Conservation (phyloP, 106 monocot species). For the Apostasia shenzhenica region DNA sequence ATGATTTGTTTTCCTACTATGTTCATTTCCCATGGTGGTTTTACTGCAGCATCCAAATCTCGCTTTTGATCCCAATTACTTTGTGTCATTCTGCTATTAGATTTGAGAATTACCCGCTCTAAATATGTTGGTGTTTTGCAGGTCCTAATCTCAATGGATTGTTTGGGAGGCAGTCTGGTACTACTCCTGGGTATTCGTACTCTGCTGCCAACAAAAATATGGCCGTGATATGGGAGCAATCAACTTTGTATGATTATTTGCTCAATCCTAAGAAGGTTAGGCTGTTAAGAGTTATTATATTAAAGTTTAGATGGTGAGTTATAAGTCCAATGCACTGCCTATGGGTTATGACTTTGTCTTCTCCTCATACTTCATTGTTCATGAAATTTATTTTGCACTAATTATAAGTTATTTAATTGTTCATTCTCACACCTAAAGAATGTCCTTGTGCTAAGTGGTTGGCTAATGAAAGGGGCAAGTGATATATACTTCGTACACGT, state of each 20-base stretch:
- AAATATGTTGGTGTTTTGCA: slow-evolving; percentile 1
- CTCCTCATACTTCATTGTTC: background rate
- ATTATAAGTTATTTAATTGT: background rate
- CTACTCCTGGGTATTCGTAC: slow-evolving; percentile 36
- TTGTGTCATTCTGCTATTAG: too few species aligned
- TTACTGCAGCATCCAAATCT: too few species aligned
- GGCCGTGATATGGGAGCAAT: slow-evolving; percentile 49
- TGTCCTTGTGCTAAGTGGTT: too few species aligned
- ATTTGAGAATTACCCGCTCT: too few species aligned
- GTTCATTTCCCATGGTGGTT: too few species aligned
- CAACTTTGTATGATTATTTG: slow-evolving; percentile 41
- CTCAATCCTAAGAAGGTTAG: slow-evolving; percentile 49
- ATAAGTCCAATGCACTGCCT: background rate
- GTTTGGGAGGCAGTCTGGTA: slow-evolving; percentile 38
- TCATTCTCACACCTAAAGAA: background rate
- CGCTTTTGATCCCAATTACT: background rate
- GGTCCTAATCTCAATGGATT: slow-evolving; percentile 45
- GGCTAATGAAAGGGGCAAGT: too few species aligned
- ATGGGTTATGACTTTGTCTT: background rate
- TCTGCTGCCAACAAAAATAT: slow-evolving; percentile 42
- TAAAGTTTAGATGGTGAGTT: background rate
- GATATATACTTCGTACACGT: too few species aligned
- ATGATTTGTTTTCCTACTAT: too few species aligned
- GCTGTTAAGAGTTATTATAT: background rate
- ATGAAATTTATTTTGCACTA: too few species aligned